These are phyloP conservation scores for Nothophytophthora sp. DNA, from an alignment of 352 stramenopile species.

Conservation along the genomic window DNA sequence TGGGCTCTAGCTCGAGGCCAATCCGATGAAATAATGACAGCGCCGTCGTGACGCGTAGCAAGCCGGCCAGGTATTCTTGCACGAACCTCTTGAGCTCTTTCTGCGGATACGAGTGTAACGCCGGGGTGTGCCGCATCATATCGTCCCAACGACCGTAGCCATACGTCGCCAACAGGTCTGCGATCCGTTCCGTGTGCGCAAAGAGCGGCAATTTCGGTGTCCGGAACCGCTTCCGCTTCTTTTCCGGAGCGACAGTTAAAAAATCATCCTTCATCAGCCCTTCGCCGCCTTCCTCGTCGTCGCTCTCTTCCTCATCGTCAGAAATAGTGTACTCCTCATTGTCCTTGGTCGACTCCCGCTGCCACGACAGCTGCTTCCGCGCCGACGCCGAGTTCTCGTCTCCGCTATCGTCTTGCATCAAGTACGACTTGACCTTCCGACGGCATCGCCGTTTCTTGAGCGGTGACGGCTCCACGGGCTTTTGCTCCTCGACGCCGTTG, in stretches of 20 bases:
- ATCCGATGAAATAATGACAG: slow-evolving; percentile 25
- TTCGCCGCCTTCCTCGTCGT: slow-evolving; percentile 67
- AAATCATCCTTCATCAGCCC: slow-evolving; percentile 50
- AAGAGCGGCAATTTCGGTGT: slow-evolving; percentile 30
- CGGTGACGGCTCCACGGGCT: slow-evolving; percentile 64
- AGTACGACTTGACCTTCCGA: slow-evolving; percentile 74
- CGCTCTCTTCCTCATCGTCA: slow-evolving; percentile 45
- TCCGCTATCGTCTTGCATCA: slow-evolving; percentile 63
- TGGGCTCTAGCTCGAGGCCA: slow-evolving; percentile 29
- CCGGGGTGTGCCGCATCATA: slow-evolving; percentile 35
- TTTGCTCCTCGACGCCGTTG: slow-evolving; percentile 65
- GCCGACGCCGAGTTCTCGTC: slow-evolving; percentile 34
- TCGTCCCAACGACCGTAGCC: slow-evolving; percentile 88
- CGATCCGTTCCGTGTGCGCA: slow-evolving; percentile 41
- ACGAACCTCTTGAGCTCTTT: slow-evolving; percentile 46
- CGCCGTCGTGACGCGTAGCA: slow-evolving; percentile 46
- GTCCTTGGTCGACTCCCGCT: slow-evolving; percentile 31
- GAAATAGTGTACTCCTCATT: slow-evolving; percentile 81
- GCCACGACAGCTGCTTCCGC: slow-evolving; percentile 25
- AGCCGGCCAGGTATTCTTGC: slow-evolving; percentile 49
- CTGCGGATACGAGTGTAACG: slow-evolving; percentile 45
- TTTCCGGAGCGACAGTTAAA: slow-evolving; percentile 9
- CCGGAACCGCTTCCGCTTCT: slow-evolving; percentile 39
- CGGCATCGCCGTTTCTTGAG: slow-evolving; percentile 75
- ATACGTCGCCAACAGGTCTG: slow-evolving; percentile 54